Conservation (phyloP, 441 rosid species). For the Biscutella auriculata region DNA sequence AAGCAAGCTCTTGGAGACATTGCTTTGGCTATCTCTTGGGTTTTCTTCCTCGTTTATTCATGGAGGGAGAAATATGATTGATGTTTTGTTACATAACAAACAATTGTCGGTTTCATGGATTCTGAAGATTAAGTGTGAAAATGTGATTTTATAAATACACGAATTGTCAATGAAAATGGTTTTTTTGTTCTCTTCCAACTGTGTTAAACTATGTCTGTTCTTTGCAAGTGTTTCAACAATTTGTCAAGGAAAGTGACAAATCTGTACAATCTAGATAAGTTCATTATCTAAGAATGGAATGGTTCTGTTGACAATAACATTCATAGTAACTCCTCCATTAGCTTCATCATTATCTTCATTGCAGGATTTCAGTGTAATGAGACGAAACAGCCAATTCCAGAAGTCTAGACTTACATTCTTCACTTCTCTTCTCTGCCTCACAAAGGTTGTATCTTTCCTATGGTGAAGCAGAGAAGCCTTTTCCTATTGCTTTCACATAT, state of each 20-base stretch:
- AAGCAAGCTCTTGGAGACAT: slow-evolving; percentile 66
- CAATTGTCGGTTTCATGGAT: slow-evolving; percentile 9
- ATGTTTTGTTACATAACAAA: background rate
- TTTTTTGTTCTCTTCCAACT: background rate
- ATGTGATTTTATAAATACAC: background rate
- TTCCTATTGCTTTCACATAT: slow-evolving; percentile 74
- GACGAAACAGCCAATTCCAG: slow-evolving; percentile 40
- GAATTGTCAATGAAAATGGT: background rate
- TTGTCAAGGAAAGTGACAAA: background rate
- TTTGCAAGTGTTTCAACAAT: background rate
- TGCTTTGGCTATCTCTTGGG: slow-evolving; percentile 61
- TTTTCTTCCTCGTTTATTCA: slow-evolving; percentile 59
- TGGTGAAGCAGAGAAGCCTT: slow-evolving; percentile 67
- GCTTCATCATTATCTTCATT: slow-evolving; percentile 27
- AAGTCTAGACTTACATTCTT: slow-evolving; percentile 45
- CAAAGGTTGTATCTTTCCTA: slow-evolving; percentile 19
- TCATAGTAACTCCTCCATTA: slow-evolving; percentile 31
- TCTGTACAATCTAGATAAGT: slow-evolving; percentile 13
- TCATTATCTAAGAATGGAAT: slow-evolving; percentile 53
- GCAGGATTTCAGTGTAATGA: slow-evolving; percentile 55
- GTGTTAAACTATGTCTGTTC: background rate
- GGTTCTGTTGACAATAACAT: slow-evolving; percentile 43
- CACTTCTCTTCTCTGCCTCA: slow-evolving; percentile 24
- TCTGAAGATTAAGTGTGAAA: slow-evolving; percentile 4
- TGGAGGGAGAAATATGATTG: slow-evolving; percentile 88